These are phyloP conservation scores for Trametes pubescens DNA, from an alignment of 1,284 basidiomycete genomes.

Conservation along the genomic window DNA sequence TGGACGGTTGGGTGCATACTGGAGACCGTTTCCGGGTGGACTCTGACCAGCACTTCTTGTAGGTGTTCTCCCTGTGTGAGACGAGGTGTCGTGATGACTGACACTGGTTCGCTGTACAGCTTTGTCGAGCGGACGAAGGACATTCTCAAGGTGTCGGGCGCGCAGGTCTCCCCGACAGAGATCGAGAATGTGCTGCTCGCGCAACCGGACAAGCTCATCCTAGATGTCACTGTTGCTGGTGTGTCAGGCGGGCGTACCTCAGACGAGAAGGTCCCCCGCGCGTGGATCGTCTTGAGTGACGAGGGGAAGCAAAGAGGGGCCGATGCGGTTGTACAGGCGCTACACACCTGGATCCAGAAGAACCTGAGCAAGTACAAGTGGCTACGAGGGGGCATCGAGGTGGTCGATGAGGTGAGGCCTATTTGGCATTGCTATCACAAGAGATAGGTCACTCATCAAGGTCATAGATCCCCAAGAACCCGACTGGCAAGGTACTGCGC, in stretches of 20 bases:
- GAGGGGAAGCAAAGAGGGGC: constrained; percentile 57
- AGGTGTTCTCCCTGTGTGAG: constrained; percentile 36
- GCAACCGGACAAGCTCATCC: constrained; percentile 65
- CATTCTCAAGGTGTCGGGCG: constrained; percentile 76
- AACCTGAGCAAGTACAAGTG: constrained; percentile 76
- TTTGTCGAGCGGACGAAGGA: constrained; percentile 74
- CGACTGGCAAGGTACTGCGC: constrained; percentile 73
- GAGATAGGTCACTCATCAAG: neutral
- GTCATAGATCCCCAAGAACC: constrained; percentile 70
- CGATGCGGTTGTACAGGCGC: constrained; percentile 49
- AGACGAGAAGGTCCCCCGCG: constrained; percentile 75
- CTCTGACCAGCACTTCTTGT: constrained; percentile 70
- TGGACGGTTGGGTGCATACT: constrained; percentile 73
- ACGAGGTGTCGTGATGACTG: neutral
- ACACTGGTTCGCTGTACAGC: constrained; percentile 40
- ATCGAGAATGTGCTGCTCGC: constrained; percentile 69
- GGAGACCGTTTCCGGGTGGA: constrained; percentile 74
- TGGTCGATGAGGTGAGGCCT: constrained; percentile 63
- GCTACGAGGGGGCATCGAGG: constrained; percentile 70
- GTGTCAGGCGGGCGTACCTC: constrained; percentile 70
- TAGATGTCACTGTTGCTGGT: constrained; percentile 72
- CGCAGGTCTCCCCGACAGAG: constrained; percentile 78
- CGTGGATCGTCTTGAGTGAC: constrained; percentile 74
- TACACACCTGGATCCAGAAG: constrained; percentile 67
- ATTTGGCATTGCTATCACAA: neutral